Base-by-base conservation (phyloP, 2,329 filamentous ascomycete genomes). In the Clarireedia homoeocarpa region DNA sequence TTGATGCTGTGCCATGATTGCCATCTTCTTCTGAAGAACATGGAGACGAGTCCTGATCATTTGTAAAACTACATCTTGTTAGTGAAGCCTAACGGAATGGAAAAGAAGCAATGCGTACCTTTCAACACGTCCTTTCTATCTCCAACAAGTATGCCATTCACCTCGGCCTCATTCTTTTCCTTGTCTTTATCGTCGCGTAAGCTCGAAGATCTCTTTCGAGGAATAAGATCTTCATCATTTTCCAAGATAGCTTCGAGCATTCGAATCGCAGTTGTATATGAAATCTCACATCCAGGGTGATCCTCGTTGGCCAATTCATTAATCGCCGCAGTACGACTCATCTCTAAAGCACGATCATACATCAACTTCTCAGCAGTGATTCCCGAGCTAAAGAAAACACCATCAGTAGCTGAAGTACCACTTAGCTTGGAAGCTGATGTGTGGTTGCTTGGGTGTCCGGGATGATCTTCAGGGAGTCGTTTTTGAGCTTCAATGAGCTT, bases 241-340 rank as follows among this genome's bases (percentile, higher is more conserved):
- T 99, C 94, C 56, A 99, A 74, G 3, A 99, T 89, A 15, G 92
- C 94, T 73, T 99, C 92, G 14, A 97, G 80, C 87, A 99, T 94
- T 61, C 89, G 83, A 62, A 97, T 91, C 0, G 94, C 91, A 0
- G 94, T 97, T 53, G 89, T 80, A 69, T 99, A 99, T 17, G 91
- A 91, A 26, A 96, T 84, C 68, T 97, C 91, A 68, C 92, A 97
- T 15, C 91, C 90, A 0, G 77, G 74, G 24, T 97, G 76, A 70
- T 97, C 91, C 60, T 94, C 89, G 56, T 92, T 91, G 2, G 94
- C 90, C 50, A 99, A 88, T 73, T 99, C 94, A 65, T 95, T 95
- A 67, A 97, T 94, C 6, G 94, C 94, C 6, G 94, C 92, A 4
- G 89, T 84, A 52, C 91, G 84, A 70, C 91, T 96, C 94, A 99